Percentiles rank a stretch among this genome's conserved stretches.
phyloP scores from a whole-genome alignment of 2,329 filamentous ascomycete species.

The Fusarium nodosum region DNA sequence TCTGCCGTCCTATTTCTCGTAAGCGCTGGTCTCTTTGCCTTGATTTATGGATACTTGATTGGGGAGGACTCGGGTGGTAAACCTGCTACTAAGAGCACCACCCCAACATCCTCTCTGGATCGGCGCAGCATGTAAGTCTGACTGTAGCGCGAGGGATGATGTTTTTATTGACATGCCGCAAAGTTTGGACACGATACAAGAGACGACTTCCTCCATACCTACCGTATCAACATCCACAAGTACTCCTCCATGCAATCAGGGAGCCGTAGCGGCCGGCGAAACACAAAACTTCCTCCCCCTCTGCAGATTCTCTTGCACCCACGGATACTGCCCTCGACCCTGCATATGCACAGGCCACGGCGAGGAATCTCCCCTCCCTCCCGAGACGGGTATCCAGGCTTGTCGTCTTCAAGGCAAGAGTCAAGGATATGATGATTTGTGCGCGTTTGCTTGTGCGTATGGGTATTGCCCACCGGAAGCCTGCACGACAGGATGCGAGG shows the following conservation, averaged over 20 bases:
- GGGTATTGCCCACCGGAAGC: constrained; percentile 20
- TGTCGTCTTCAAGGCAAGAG: constrained; percentile 18
- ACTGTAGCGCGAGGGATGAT: neutral
- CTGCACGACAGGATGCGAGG: constrained; percentile 11
- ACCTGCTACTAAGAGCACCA: too few species aligned
- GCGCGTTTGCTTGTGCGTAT: constrained; percentile 30
- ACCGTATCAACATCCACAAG: neutral
- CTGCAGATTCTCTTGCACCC: constrained; percentile 27
- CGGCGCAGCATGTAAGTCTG: neutral
- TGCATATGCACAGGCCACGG: constrained; percentile 9
- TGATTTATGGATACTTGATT: neutral
- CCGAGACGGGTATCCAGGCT: neutral
- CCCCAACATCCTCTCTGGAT: too few species aligned
- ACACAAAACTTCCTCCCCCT: constrained; percentile 27
- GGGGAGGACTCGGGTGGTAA: too few species aligned
- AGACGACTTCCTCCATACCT: neutral
- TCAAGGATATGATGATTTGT: constrained; percentile 13
- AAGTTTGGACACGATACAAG: neutral
- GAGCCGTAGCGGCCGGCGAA: constrained; percentile 23
- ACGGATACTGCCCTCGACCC: constrained; percentile 34
- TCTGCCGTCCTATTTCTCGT: too few species aligned
- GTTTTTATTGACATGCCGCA: neutral
- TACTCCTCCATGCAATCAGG: constrained; percentile 3
- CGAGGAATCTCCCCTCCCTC: neutral
- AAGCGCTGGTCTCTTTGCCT: neutral